Conservation (phyloP, 768 basidiomycete genomes). For the Artomyces pyxidatus region DNA sequence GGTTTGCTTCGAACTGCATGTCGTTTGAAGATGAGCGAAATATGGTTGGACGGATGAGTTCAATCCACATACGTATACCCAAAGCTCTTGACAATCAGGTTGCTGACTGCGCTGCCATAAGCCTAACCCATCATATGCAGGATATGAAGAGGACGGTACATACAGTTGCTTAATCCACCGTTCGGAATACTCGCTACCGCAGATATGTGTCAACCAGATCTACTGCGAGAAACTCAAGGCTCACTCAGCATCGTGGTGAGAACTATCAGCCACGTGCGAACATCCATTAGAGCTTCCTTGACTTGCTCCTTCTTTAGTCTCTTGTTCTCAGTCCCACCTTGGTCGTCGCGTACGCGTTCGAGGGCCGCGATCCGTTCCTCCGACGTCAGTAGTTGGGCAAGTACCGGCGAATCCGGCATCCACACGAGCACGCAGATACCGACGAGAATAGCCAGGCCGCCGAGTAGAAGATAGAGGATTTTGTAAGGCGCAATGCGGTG, state of each 20-base stretch:
- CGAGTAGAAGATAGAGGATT: slow-evolving; percentile 53
- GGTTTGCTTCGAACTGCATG: slow-evolving; percentile 44
- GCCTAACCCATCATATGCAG: neutral
- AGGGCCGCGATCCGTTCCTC: slow-evolving; percentile 56
- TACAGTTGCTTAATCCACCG: slow-evolving; percentile 56
- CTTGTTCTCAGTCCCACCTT: slow-evolving; percentile 57
- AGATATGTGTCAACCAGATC: slow-evolving; percentile 7
- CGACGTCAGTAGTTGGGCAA: slow-evolving; percentile 44
- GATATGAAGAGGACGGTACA: no score
- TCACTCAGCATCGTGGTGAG: slow-evolving; percentile 50
- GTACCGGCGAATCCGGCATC: slow-evolving; percentile 60
- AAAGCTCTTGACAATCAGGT: slow-evolving; percentile 53
- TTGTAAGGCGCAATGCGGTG: slow-evolving; percentile 45
- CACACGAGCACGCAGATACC: slow-evolving; percentile 48
- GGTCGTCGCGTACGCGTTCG: slow-evolving; percentile 60
- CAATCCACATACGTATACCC: slow-evolving; percentile 46
- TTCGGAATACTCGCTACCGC: slow-evolving; percentile 54
- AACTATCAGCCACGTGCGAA: slow-evolving; percentile 56
- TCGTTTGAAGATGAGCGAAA: neutral
- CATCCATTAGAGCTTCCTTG: slow-evolving; percentile 46
- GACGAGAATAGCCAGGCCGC: slow-evolving; percentile 51
- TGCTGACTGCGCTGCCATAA: slow-evolving; percentile 36
- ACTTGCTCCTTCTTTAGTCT: slow-evolving; percentile 51
- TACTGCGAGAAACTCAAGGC: slow-evolving; percentile 15
- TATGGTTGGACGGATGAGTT: neutral